Conservation (phyloP, 2,329 filamentous ascomycete species). For the Incumbomyces delicatus region DNA sequence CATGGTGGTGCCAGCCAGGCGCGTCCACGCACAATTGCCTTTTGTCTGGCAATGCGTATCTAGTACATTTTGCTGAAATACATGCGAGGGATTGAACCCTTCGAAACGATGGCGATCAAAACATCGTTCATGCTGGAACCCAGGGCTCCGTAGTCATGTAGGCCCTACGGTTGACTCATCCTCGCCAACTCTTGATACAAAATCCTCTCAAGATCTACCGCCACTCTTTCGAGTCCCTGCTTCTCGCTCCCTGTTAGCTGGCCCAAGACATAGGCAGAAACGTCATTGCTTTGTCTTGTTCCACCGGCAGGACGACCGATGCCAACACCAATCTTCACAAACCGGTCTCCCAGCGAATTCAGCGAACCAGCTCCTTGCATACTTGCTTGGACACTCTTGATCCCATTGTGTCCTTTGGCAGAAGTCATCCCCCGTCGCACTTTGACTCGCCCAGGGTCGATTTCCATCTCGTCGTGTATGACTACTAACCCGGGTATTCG, state of each 20-base stretch:
- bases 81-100: too few relatives aligned
- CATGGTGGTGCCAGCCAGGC: too few relatives aligned
- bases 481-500: constrained; percentile 53
- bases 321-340: constrained; percentile 63
- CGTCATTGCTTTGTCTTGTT: constrained; percentile 55
- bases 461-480: constrained; percentile 82
- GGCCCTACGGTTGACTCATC: neutral
- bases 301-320: constrained; percentile 63
- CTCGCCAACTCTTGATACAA: constrained; percentile 40
- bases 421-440: constrained; percentile 52
- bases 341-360: constrained; percentile 39
- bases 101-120: too few relatives aligned
- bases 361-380: constrained; percentile 26
- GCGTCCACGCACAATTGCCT: too few relatives aligned
- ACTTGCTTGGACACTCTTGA: constrained; percentile 49
- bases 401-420: constrained; percentile 62
- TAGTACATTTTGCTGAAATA: too few relatives aligned
- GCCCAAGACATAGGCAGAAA: constrained; percentile 68
- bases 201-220: constrained; percentile 41
- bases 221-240: constrained; percentile 39
- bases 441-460: constrained; percentile 56
- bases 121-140: too few relatives aligned
- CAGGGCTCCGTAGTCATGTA: neutral
- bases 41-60: too few relatives aligned
- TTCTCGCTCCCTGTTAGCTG: constrained; percentile 51